Evolutionary conservation across 2,329 filamentous ascomycete genomes (phyloP), one percentile per base, ranked within the genome.

Genomic region (Mariannaea sp.): DNA sequence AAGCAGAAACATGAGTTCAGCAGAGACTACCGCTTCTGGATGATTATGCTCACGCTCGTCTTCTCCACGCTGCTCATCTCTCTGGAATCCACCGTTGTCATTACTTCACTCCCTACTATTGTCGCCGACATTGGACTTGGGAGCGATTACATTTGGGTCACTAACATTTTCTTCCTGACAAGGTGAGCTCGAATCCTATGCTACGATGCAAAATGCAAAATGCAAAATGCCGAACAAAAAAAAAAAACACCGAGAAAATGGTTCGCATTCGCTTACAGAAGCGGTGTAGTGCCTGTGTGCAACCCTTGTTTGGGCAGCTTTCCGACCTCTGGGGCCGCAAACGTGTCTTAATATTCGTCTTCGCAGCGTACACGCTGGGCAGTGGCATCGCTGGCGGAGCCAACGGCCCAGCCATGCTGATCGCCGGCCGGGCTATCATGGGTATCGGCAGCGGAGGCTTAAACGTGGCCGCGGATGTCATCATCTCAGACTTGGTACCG

Each of bases 251-350:
- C n/a, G n/a, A n/a, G n/a, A n/a, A n/a, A n/a, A n/a, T n/a, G n/a
- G n/a, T n/a, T n/a, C n/a, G n/a, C n/a, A n/a, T n/a, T n/a, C n/a
- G n/a, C 13, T 33, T 56, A 12, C 58, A 39, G n/a, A 19, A 3
- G 12, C 14, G 13, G 10, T n/a, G 4, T 1, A 65, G 62, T n/a
- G 58, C 62, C 8, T 58, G 49, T 17, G 49, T 80, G 2, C 79
- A 79, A 44, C 81, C 81, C 0, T 57, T 82, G 0, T 77, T 76
- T 36, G 79, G 78, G 1, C 78, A 83, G 56, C 56, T 80, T 1
- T 72, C 76, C 12, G 74, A 82, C 46, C 71, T 83, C n/a, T 83
- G 78, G 55, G 81, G 82, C 3, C 72, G 81, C 2, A 72, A 77
- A 17, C 73, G 68, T 42, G 65, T 73, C 19, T 68, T 71, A 13